Evolutionary conservation across 345 rosid genomes (phyloP), one percentile per base, ranked within the genome.

Genomic region (Pugionium cornutum): DNA sequence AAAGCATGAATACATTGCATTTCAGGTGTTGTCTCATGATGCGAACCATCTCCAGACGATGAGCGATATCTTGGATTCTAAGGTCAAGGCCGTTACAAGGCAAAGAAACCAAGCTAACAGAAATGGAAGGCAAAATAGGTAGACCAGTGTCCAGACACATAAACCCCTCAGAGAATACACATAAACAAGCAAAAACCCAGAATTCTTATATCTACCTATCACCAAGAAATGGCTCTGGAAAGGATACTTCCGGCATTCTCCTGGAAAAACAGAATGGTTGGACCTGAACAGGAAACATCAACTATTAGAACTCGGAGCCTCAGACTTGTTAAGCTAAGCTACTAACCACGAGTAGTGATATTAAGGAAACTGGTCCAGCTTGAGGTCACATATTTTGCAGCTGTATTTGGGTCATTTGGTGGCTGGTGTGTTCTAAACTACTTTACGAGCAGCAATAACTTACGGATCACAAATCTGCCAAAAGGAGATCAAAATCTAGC

Each of bases 221-320:
- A 59, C 53, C 39, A 66, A 39, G 28, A 33, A 61, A 60, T 46
- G 54, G 50, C 6, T 75, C 32, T 31, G 2, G 27, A 56, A 65
- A 94, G 91, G 97, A 94, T 94, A 91, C 99, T 94, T 78, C 99
- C 99, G 3, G 99, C 99, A 81, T 94, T 94, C 79, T 94, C 99
- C 79, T 94, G 98, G 79, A 92, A 94, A 80, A 90, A 94, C 67
- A 94, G 70, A 76, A 94, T 77, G 26, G 99, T 94, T 51, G 99
- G 99, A 75, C 99, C 99, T 94, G 97, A 77, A 89, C 53, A 27
- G 69, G 9, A 43, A 71, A 62, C 59, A 66, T 27, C 11, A 65
- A 11, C 40, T n/a, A 39, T 64, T 52, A 53, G 64, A 56, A 30
- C 34, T 64, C 55, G 33, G 61, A 27, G 44, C 44, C 30, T 33